Evolutionary conservation across 108 stramenopile genomes (phyloP), one percentile per base, ranked within the genome.

Genomic region (Pseudonitzschia delicatissima): DNA sequence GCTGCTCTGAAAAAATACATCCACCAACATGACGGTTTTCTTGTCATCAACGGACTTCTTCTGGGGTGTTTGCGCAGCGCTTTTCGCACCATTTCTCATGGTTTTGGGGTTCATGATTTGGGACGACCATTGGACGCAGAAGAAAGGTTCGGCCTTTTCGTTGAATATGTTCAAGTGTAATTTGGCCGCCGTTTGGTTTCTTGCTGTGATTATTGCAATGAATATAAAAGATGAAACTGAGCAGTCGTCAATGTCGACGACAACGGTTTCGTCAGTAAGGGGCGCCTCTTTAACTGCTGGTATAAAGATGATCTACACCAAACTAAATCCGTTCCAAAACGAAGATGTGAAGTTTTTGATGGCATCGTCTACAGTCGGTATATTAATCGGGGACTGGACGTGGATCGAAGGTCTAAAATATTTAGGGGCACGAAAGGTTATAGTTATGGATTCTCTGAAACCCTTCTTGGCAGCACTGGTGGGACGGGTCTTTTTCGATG

Each of bases 121-220:
- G 92, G 89, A 93, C 52, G 65, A 76, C 20, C 59, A 71, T 44
- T 93, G 92, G 92, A 70, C 68, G 33, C 20, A 48, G 47, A 61
- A 61, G 39, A 67, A 60, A 4, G 88, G 82, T 4, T 79, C 77
- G 60, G 82, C 92, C 33, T 93, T 88, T 80, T 77, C 89, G 3
- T 69, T 93, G 62, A 93, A 93, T 65, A 50, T 89, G 69, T 92
- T 72, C 78, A 93, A 96, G 72, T 93, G 97, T 83, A 83, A 77
- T 33, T 25, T 87, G 13, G 87, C 89, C 27, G 80, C 87, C 1
- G 48, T 86, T 18, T 75, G 86, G 27, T 93, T 93, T 33, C 0
- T 71, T 0, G 28, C 48, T 15, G 32, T 48, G 69, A 12, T 65
- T 78, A 26, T 64, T 84, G 58, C 68, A 51, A 7, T 21, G 6